A percentile compares a stretch with the other conserved stretches of the same genome.
Evolutionary conservation across 106 monocot species (phyloP).

Genomic region (Allium cepa): DNA sequence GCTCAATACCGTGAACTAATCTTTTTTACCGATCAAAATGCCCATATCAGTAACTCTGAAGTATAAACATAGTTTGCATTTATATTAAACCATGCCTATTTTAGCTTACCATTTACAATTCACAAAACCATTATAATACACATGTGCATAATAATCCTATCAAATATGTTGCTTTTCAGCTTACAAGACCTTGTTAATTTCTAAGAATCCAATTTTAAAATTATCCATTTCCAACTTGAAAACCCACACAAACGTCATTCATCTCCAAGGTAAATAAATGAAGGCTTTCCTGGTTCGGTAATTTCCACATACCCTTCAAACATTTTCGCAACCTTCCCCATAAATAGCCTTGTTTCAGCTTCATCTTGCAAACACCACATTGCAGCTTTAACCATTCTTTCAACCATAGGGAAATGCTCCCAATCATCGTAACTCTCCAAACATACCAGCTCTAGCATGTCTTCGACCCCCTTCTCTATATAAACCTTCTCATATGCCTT

Average conservation of each 20-base stretch:
- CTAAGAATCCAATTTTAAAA: not conserved
- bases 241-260: conserved; percentile 1
- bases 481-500: conserved; percentile 88
- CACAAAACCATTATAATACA: too few species aligned
- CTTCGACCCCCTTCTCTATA: conserved; percentile 55
- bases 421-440: conserved; percentile 27
- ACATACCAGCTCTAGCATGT: conserved; percentile 37
- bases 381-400: conserved; percentile 85
- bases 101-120: too few species aligned
- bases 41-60: too few species aligned
- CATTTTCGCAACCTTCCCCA: conserved; percentile 94
- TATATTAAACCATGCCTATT: too few species aligned
- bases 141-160: too few species aligned
- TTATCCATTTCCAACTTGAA: too few species aligned
- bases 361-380: conserved; percentile 86
- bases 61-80: too few species aligned
- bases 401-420: conserved; percentile 27
- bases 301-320: conserved; percentile 79
- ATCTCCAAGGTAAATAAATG: conserved; percentile 36
- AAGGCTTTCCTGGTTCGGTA: conserved; percentile 49
- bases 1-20: too few species aligned
- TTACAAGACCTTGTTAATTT: not conserved
- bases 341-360: conserved; percentile 59
- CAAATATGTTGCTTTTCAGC: too few species aligned
- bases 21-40: too few species aligned